Evolutionary conservation across 345 rosid genomes (phyloP).

Genomic region (Eucalyptus caleyi): DNA sequence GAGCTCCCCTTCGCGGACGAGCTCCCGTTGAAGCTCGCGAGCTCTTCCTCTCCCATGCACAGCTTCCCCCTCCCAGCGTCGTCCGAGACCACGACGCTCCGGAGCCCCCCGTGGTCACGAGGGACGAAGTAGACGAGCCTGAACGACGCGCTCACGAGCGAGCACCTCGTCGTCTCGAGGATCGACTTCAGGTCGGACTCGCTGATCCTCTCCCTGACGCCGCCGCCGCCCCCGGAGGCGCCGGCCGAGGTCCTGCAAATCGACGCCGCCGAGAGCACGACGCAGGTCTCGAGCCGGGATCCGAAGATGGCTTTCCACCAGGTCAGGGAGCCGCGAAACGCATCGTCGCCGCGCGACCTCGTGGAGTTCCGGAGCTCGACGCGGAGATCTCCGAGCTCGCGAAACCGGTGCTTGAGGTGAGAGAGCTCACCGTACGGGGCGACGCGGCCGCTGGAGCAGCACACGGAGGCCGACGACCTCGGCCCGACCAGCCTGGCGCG

Average conservation of each 20-base stretch:
- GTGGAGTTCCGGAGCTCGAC: not conserved
- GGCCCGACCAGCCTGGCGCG: not conserved
- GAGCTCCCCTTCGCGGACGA: not conserved
- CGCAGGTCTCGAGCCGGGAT: not conserved
- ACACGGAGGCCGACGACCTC: not conserved
- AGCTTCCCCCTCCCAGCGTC: not conserved
- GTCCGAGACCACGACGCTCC: not conserved
- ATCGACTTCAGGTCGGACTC: not conserved
- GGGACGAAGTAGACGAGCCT: not conserved
- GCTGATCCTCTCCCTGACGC: not conserved
- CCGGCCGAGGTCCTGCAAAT: not conserved
- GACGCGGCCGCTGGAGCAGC: not conserved
- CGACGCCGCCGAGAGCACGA: not conserved
- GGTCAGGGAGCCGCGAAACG: not conserved
- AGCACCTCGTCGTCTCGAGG: not conserved
- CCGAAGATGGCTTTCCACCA: not conserved
- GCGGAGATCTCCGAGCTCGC: not conserved
- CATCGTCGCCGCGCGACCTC: not conserved
- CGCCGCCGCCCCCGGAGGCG: not conserved
- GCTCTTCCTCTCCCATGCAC: not conserved
- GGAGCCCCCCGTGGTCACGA: not conserved
- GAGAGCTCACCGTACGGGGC: not conserved
- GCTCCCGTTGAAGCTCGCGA: not conserved
- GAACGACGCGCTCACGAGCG: not conserved
- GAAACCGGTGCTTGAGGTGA: not conserved